Evolutionary conservation across 495 filamentous ascomycete species (phyloP), one percentile per base, ranked within the genome.

Genomic region (Chaetomidium leptoderma): DNA sequence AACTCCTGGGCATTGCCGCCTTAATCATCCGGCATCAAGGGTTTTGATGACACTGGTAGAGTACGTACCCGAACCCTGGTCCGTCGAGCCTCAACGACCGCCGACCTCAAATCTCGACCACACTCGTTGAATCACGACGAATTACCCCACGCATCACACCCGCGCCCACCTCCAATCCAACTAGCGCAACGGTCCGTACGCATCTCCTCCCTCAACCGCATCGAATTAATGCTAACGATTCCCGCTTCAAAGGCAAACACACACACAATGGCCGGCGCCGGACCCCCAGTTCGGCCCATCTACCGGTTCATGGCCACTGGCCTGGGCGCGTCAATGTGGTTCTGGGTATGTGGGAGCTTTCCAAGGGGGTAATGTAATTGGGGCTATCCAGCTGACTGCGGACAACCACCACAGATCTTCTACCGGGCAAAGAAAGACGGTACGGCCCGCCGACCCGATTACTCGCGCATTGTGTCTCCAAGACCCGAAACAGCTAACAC

Each of bases 251-350:
- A 49, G 54, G 33, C 35, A 56, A 10, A 39, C 24, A 58, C 61
- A 49, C 21, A 45, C 64, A 37, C 66, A 64, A 69, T 69, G 66
- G 64, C 63, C n/a, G 59, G 55, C 55, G 29, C 53, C n/a, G 37
- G 59, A 51, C 61, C 61, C 48, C 62, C 57, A 33, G 62, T 64
- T 56, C 56, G 32, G 53, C 85, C 83, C 52, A 67, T 96, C 66
- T 95, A 97, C 75, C 81, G 90, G 66, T 87, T 89, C 69, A 78
- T 85, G 40, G 93, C 89, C 42, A 97, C 90, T 27, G 87, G 84
- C 52, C 76, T 99, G 48, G 90, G 91, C 59, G 93, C 93, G 21
- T 88, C 86, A 76, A 99, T 97, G 95, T 99, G 93, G 93, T 97
- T 97, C 77, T 97, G 91, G 73, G 93, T 98, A 82, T 66, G 88